Evolutionary conservation across 805 yeast genomes (phyloP), one percentile per base, ranked within the genome.

Genomic region (Teunomyces aglyptinius): DNA sequence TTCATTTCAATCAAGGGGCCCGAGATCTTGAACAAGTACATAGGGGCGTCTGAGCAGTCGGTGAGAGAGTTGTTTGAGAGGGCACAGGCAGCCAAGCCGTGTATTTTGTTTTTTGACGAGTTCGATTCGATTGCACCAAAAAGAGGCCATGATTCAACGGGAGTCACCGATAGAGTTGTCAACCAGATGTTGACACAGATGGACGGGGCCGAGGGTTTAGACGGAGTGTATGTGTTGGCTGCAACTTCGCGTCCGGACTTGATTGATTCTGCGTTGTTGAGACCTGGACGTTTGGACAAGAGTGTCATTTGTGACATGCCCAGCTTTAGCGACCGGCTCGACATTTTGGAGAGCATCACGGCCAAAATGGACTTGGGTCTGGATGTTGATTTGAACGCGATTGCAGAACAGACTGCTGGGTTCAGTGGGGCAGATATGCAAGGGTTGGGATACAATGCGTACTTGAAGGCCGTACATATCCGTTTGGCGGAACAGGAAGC

Each of bases 161-260:
- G 98, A 47, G 98, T 94, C 3, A 94, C 98, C 2, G 99, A 94
- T 63, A 78, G 99, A 56, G 97, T 94, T 34, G 99, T 94, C 20
- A 94, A 94, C 67, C 99, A 94, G 62, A 80, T 94, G 81, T 77
- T 94, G 57, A 94, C 99, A 0, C 97, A 94, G 63, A 91, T 94
- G 96, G 99, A 94, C 65, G 99, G 99, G 70, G 98, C 98, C 0
- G 58, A 94, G 64, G 97, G 98, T 0, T 72, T 91, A 24, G 97
- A 91, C 57, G 97, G 98, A 3, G 98, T 94, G 2, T 92, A 94
- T 61, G 96, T 94, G 0, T 73, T 94, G 20, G 98, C 98, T 0
- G 99, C 98, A 1, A 94, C 98, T 0, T 84, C 94, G 56, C 77
- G 99, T 57, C 99, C 99, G 0, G 99, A 94, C 59, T 75, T 94